Percentiles rank a stretch among this genome's conserved stretches.
These are phyloP conservation scores for Fusarium coffeatum DNA, from an alignment of 2,329 filamentous ascomycete species.

Conservation along the genomic window DNA sequence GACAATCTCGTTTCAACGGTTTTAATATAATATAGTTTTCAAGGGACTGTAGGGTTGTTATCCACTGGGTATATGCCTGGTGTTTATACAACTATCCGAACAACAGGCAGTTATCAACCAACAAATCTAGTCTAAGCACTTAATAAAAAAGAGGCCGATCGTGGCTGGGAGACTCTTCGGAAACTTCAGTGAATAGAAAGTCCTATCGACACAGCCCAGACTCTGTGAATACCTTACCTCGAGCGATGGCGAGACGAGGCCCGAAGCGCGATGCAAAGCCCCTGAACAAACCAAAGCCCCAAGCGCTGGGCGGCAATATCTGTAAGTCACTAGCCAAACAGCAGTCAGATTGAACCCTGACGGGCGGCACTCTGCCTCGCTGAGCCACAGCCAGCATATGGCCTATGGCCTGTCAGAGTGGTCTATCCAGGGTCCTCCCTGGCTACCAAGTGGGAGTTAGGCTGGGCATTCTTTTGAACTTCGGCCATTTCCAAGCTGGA, in stretches of 20 bases:
- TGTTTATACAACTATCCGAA: conserved; percentile 33
- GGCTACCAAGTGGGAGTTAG: neutral
- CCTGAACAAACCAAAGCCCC: conserved; percentile 1
- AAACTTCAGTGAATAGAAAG: conserved; percentile 7
- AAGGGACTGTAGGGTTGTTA: neutral
- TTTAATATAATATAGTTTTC: conserved; percentile 4
- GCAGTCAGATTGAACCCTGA: conserved; percentile 9
- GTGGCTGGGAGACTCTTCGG: conserved; percentile 19
- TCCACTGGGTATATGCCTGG: neutral
- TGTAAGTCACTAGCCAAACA: conserved; percentile 28
- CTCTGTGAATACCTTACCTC: neutral
- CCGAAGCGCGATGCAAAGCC: conserved; percentile 25
- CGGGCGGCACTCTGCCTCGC: conserved; percentile 33
- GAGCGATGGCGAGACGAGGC: conserved; percentile 25
- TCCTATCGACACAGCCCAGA: conserved; percentile 26
- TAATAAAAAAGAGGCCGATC: neutral
- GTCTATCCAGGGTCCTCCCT: conserved; percentile 13
- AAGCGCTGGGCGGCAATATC: conserved; percentile 30
- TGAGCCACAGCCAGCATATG: conserved; percentile 31
- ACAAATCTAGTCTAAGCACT: neutral
- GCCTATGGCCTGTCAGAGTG: conserved; percentile 12
- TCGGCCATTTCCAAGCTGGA: conserved; percentile 22
- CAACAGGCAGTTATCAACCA: neutral
- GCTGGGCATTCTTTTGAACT: conserved; percentile 28
- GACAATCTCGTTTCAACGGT: conserved; percentile 4